Evolutionary conservation across 108 stramenopile genomes (phyloP).

Genomic region (Fistulifera solaris): DNA sequence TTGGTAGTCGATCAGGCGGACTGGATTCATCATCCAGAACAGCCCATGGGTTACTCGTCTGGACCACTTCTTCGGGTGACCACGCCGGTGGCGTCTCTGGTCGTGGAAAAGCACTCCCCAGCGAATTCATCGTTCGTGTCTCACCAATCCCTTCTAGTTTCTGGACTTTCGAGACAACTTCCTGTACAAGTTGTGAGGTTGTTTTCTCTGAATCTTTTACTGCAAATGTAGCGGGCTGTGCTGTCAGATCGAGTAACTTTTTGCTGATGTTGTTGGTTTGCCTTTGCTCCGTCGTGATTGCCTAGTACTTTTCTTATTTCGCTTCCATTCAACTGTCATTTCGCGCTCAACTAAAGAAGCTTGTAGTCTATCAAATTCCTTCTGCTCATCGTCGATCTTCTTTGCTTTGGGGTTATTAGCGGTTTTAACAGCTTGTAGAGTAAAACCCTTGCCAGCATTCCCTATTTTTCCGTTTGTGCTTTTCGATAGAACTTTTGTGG

Average conservation of each 20-base stretch:
- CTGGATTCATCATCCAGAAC: not conserved
- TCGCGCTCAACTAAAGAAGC: slow-evolving; percentile 1
- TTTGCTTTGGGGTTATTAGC: not conserved
- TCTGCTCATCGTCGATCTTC: not conserved
- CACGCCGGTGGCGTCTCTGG: not conserved
- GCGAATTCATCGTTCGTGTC: not conserved
- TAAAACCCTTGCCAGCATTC: not conserved
- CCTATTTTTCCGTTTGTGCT: not conserved
- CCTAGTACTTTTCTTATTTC: not conserved
- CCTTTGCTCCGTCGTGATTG: not conserved
- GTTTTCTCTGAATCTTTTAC: not conserved
- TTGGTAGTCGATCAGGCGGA: not conserved
- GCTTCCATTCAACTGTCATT: slow-evolving; percentile 4
- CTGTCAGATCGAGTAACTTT: not conserved
- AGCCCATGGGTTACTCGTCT: slow-evolving; percentile 3
- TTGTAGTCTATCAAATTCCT: slow-evolving; percentile 3
- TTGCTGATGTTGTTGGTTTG: slow-evolving; percentile 1
- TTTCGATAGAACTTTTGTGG: slow-evolving; percentile 1
- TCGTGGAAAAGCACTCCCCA: not conserved
- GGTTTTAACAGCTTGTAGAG: not conserved
- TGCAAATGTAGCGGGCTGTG: not conserved
- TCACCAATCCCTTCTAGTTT: not conserved
- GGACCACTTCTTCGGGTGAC: not conserved
- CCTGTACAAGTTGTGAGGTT: not conserved
- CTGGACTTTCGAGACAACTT: not conserved